Percentiles rank a stretch among this genome's conserved stretches.
Conservation (phyloP, 345 rosid species). For the Adansonia digitata region DNA sequence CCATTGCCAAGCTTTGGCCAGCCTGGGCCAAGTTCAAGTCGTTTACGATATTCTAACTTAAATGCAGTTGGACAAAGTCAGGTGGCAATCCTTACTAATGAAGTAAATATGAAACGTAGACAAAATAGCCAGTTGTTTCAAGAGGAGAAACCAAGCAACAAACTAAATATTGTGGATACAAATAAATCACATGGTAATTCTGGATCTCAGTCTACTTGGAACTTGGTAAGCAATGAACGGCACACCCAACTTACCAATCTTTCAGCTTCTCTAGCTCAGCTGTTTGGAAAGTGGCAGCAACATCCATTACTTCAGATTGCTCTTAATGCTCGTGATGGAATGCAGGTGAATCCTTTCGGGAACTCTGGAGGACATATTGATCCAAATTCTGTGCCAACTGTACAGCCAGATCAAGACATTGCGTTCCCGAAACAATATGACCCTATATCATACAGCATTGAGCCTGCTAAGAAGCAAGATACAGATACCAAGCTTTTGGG, state of each 20-base stretch:
- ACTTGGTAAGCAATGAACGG: constrained; percentile 48
- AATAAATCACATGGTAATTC: constrained; percentile 27
- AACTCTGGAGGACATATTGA: constrained; percentile 30
- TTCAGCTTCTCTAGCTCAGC: constrained; percentile 73
- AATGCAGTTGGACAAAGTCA: constrained; percentile 45
- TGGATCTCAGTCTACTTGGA: constrained; percentile 41
- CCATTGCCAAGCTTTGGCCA: constrained; percentile 13
- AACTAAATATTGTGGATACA: constrained; percentile 26
- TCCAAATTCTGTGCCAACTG: constrained; percentile 28
- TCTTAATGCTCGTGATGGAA: constrained; percentile 38
- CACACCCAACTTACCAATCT: constrained; percentile 56
- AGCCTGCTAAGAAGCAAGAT: constrained; percentile 22
- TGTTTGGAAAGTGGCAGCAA: constrained; percentile 70
- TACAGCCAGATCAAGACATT: constrained; percentile 34
- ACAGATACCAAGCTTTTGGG: constrained; percentile 18
- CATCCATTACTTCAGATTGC: constrained; percentile 61
- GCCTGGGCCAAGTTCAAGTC: constrained; percentile 3
- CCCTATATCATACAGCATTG: constrained; percentile 39
- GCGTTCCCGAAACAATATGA: constrained; percentile 43
- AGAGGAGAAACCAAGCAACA: constrained; percentile 26
- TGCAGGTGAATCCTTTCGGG: constrained; percentile 27
- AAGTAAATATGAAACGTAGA: constrained; percentile 26
- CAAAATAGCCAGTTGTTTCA: constrained; percentile 24
- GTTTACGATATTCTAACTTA: constrained; percentile 30
- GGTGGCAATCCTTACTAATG: constrained; percentile 23